These are phyloP conservation scores for Grosmannia serpens DNA, from an alignment of 2,329 filamentous ascomycete genomes.

Conservation along the genomic window DNA sequence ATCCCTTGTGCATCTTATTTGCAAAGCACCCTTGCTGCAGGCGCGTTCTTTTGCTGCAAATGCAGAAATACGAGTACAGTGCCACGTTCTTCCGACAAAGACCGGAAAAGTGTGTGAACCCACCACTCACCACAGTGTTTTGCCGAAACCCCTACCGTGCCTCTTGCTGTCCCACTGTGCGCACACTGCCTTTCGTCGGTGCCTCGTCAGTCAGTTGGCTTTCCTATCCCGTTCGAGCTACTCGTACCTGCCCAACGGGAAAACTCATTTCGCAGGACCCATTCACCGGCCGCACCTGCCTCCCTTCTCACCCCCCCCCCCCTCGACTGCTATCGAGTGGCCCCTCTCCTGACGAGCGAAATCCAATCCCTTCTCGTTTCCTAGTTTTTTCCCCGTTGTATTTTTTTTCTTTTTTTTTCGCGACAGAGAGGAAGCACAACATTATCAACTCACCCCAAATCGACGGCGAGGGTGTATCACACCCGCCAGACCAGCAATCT, in stretches of 20 bases:
- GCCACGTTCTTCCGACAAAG: not conserved
- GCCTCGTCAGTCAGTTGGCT: not conserved
- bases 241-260: conserved; percentile 9
- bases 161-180: not conserved
- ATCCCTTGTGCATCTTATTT: not conserved
- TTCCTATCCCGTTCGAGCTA: conserved; percentile 1
- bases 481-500: conserved; percentile 1
- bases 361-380: conserved; percentile 3
- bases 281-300: conserved; percentile 10
- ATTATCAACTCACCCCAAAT: not conserved
- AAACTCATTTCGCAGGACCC: conserved; percentile 12
- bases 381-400: conserved; percentile 1
- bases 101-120: not conserved
- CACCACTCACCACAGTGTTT: not conserved
- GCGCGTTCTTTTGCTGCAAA: not conserved
- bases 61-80: not conserved
- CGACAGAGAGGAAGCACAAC: conserved; percentile 1
- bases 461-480: not conserved
- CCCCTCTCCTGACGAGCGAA: conserved; percentile 12
- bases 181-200: not conserved
- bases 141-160: not conserved
- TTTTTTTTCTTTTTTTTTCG: conserved; percentile 5
- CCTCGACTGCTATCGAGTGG: conserved; percentile 9
- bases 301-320: conserved; percentile 6
- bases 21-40: not conserved